Evolutionary conservation across 2,329 filamentous ascomycete genomes (phyloP), one percentile per base, ranked within the genome.

Genomic region (Colletotrichum sp.): DNA sequence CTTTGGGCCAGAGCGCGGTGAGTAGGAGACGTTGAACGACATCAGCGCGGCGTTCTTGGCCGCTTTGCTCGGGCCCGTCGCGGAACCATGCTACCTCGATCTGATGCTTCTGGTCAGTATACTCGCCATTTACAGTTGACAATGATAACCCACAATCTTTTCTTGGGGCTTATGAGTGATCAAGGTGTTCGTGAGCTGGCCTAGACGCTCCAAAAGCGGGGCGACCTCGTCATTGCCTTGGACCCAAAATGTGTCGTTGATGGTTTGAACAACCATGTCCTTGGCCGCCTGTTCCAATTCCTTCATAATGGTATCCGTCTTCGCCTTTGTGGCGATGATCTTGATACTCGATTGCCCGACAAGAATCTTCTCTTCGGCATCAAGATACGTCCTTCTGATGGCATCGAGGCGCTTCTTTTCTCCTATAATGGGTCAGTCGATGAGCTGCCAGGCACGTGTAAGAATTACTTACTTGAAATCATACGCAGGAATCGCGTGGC

Each of bases 291-390:
- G 47, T 36, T 75, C 68, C 9, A 75, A 24, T 8, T 80, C 80
- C 24, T 78, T 72, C 33, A 87, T 59, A 21, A 87, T 76, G 6
- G 79, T 77, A 24, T 84, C 80, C 34, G 81, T 80, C 27, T 83
- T 82, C 7, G 79, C 75, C 68, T 81, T 82, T 4, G 83, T 82
- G 3, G 83, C 83, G 15, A 80, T 72, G 24, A 88, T 79, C 8
- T 81, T 83, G 15, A 87, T 67, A 8, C 75, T 76, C 1, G 77
- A 79, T 12, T 76, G 64, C 3, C 76, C 76, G 11, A 84, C 75
- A 65, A 85, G 84, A 36, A 87, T 82, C 70, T 80, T 82, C 68
- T 83, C 84, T 33, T 83, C 84, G 8, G 77, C 76, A 6, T 81
- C 79, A 33, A 85, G 77, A 68, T 76, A 78, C 27, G 76, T 69